phyloP scores from a whole-genome alignment of 129 eudicot genomes.

The Tagetes patula region DNA sequence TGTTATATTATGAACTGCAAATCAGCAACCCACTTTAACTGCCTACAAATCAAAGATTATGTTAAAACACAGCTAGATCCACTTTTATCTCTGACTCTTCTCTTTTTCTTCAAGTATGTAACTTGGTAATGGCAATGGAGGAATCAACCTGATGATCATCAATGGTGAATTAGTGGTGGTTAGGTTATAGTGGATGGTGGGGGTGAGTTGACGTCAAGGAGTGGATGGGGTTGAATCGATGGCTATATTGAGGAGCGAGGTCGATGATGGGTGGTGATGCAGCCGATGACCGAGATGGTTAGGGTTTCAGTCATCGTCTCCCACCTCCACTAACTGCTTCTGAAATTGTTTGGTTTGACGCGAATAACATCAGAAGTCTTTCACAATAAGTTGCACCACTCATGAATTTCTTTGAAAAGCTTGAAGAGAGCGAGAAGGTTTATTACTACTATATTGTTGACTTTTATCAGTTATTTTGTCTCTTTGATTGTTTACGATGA shows the following conservation, averaged over 20 bases:
- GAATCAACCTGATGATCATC: too few relatives aligned
- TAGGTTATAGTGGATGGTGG: too few relatives aligned
- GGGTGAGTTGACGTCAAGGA: too few relatives aligned
- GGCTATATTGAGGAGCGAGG: too few relatives aligned
- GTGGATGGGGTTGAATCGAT: too few relatives aligned
- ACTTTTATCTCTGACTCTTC: too few relatives aligned
- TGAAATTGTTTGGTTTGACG: slow-evolving; percentile 77
- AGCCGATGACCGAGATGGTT: too few relatives aligned
- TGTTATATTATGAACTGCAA: neutral
- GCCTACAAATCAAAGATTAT: neutral
- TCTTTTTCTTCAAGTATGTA: too few relatives aligned
- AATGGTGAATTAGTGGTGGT: too few relatives aligned
- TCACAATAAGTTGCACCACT: slow-evolving; percentile 85
- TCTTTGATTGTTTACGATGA: slow-evolving; percentile 1
- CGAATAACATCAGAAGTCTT: slow-evolving; percentile 74
- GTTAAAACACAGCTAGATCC: neutral
- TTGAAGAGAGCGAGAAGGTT: slow-evolving; percentile 85
- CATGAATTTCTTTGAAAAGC: slow-evolving; percentile 67
- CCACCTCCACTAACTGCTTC: slow-evolving; percentile 55
- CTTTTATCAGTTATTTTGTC: neutral
- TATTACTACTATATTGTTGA: slow-evolving; percentile 16
- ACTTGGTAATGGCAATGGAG: too few relatives aligned
- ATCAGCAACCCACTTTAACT: neutral
- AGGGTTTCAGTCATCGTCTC: too few relatives aligned
- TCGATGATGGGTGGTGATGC: too few relatives aligned